These are phyloP conservation scores for Lachnellula subtilissima DNA, from an alignment of 2,329 filamentous ascomycete genomes.

Conservation along the genomic window DNA sequence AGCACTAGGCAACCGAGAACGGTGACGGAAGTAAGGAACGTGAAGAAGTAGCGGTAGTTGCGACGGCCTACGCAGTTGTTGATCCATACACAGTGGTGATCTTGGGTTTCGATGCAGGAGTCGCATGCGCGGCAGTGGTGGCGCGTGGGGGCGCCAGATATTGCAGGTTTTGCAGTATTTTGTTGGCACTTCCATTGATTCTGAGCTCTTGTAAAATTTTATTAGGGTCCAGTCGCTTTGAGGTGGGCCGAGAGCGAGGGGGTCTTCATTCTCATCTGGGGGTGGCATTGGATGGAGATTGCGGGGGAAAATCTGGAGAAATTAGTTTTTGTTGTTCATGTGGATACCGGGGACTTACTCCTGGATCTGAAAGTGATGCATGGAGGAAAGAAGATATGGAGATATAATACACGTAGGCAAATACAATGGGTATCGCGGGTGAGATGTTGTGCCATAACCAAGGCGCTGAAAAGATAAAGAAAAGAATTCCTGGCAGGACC, in stretches of 20 bases:
- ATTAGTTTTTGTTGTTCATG: conserved; percentile 11
- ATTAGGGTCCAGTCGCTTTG: conserved; percentile 94
- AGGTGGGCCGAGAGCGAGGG: conserved; percentile 72
- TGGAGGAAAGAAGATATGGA: conserved; percentile 92
- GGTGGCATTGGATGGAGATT: conserved; percentile 89
- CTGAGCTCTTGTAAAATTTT: conserved; percentile 69
- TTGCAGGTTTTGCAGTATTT: conserved; percentile 98
- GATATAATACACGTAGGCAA: conserved; percentile 86
- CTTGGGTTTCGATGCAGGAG: conserved; percentile 94
- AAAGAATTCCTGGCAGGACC: conserved; percentile 73
- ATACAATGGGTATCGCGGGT: conserved; percentile 81
- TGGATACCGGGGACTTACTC: conserved; percentile 55
- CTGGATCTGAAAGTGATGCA: conserved; percentile 86
- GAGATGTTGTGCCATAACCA: conserved; percentile 85
- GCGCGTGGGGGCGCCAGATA: conserved; percentile 95
- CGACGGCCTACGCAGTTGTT: conserved; percentile 97
- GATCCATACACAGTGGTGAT: conserved; percentile 98
- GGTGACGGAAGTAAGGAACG: conserved; percentile 78
- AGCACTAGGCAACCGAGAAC: conserved; percentile 72
- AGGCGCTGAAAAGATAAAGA: conserved; percentile 75
- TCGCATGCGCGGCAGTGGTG: conserved; percentile 97
- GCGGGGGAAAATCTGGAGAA: conserved; percentile 78
- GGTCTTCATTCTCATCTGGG: conserved; percentile 69
- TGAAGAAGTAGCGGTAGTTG: conserved; percentile 97
- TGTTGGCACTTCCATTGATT: conserved; percentile 95